Conservation (phyloP, 2,329 filamentous ascomycete genomes). For the Curvularia hawaiiensis region DNA sequence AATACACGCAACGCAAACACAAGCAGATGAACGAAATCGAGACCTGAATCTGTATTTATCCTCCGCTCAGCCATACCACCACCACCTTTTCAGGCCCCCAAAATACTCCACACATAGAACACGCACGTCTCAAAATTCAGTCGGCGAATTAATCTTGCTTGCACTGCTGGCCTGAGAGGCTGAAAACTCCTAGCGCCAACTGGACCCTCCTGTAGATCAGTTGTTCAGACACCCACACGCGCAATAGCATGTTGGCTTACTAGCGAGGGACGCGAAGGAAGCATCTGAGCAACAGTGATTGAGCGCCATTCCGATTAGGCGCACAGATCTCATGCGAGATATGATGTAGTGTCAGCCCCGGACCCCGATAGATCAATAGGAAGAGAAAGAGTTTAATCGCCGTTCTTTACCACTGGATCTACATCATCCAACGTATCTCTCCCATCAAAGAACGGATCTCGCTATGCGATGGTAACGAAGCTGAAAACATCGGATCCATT, state of each 20-base stretch:
- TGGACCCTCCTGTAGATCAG: neutral
- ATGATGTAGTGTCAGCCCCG: neutral
- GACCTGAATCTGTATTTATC: neutral
- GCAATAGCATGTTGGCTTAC: neutral
- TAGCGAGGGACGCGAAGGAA: neutral
- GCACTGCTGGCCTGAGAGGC: neutral
- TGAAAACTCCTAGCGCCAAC: neutral
- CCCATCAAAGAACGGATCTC: neutral
- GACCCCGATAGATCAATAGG: neutral
- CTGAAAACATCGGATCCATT: neutral
- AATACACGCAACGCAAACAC: neutral
- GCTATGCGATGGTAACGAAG: neutral
- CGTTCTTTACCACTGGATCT: neutral
- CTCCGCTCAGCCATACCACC: neutral
- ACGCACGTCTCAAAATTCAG: neutral
- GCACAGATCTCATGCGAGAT: neutral
- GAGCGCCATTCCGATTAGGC: neutral
- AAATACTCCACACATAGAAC: neutral
- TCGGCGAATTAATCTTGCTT: neutral
- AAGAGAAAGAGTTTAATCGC: neutral
- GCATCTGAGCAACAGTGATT: neutral
- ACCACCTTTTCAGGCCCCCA: neutral
- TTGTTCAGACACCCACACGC: neutral
- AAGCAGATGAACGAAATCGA: neutral
- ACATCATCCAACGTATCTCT: no score